These are phyloP conservation scores for Sporothrix brunneoviolacea DNA, from an alignment of 2,329 filamentous ascomycete species.

Conservation along the genomic window DNA sequence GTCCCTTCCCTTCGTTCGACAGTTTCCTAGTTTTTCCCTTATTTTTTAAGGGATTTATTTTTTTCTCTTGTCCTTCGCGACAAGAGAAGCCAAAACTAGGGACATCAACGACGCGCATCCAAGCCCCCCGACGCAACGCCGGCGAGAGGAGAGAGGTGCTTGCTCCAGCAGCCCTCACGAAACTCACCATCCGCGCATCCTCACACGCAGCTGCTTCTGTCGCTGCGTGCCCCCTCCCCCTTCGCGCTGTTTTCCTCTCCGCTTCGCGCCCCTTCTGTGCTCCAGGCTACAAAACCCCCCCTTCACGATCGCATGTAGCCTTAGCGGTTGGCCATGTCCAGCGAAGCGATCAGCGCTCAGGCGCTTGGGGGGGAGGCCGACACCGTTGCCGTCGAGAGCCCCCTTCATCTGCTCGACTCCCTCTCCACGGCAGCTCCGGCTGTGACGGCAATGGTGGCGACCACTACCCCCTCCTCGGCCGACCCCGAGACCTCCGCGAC, in stretches of 20 bases:
- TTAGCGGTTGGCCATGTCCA: slow-evolving; percentile 40
- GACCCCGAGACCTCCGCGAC: not conserved
- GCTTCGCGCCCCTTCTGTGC: slow-evolving; percentile 3
- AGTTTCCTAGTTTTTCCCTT: slow-evolving; percentile 6
- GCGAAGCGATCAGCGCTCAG: slow-evolving; percentile 45
- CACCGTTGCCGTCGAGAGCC: slow-evolving; percentile 22
- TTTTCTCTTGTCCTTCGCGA: not conserved
- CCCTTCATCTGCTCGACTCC: slow-evolving; percentile 6
- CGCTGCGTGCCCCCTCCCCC: slow-evolving; percentile 10
- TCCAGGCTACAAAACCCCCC: slow-evolving; percentile 20
- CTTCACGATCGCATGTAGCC: slow-evolving; percentile 23
- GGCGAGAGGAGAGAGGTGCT: slow-evolving; percentile 4
- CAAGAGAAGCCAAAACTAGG: not conserved
- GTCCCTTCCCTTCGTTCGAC: slow-evolving; percentile 10
- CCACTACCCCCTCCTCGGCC: not conserved
- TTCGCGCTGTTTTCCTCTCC: slow-evolving; percentile 9
- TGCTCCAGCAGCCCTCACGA: slow-evolving; percentile 11
- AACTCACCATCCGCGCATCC: not conserved
- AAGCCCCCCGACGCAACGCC: too few relatives aligned
- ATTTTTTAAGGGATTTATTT: not conserved
- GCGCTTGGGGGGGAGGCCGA: slow-evolving; percentile 32
- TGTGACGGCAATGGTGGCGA: slow-evolving; percentile 10
- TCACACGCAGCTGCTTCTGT: slow-evolving; percentile 10
- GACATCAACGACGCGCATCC: slow-evolving; percentile 10
- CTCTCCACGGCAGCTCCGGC: slow-evolving; percentile 18